phyloP scores from a whole-genome alignment of 2,329 filamentous ascomycete species.

The Shiraia sp. region DNA sequence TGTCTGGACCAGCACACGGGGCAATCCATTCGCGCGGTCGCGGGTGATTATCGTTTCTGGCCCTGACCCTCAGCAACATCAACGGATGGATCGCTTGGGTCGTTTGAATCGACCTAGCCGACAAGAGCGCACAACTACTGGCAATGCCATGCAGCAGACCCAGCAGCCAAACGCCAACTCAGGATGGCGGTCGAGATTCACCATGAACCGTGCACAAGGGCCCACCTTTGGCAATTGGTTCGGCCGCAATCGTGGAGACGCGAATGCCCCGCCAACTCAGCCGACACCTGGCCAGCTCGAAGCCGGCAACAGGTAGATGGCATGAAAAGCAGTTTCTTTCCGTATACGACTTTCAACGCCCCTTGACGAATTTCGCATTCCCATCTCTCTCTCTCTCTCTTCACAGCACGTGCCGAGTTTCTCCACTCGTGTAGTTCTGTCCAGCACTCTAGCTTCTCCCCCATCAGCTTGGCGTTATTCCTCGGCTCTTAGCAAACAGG shows the following conservation, averaged over 20 bases:
- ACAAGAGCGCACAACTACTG: slow-evolving; percentile 19
- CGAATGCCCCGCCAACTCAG: slow-evolving; percentile 18
- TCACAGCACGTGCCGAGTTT: too few species aligned
- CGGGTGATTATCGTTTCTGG: slow-evolving; percentile 34
- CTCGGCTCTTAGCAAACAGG: too few species aligned
- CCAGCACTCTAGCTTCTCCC: too few species aligned
- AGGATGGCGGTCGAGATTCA: slow-evolving; percentile 31
- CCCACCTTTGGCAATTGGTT: slow-evolving; percentile 33
- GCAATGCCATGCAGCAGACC: slow-evolving; percentile 12
- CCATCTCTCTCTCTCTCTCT: too few species aligned
- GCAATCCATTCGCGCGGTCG: slow-evolving; percentile 39
- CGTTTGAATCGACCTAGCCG: slow-evolving; percentile 31
- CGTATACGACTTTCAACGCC: slow-evolving; percentile 3
- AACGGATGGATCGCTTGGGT: slow-evolving; percentile 22
- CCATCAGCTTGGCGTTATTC: too few species aligned
- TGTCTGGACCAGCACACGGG: slow-evolving; percentile 34
- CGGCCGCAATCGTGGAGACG: slow-evolving; percentile 27
- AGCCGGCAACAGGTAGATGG: slow-evolving; percentile 36
- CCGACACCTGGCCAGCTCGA: slow-evolving; percentile 44
- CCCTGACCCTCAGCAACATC: slow-evolving; percentile 9
- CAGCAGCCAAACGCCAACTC: neutral
- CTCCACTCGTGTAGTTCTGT: too few species aligned
- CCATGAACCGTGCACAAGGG: slow-evolving; percentile 13
- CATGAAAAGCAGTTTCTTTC: neutral
- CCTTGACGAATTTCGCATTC: too few species aligned